Base-by-base conservation (phyloP, 495 filamentous ascomycete genomes). In the Daldinia concentrica region DNA sequence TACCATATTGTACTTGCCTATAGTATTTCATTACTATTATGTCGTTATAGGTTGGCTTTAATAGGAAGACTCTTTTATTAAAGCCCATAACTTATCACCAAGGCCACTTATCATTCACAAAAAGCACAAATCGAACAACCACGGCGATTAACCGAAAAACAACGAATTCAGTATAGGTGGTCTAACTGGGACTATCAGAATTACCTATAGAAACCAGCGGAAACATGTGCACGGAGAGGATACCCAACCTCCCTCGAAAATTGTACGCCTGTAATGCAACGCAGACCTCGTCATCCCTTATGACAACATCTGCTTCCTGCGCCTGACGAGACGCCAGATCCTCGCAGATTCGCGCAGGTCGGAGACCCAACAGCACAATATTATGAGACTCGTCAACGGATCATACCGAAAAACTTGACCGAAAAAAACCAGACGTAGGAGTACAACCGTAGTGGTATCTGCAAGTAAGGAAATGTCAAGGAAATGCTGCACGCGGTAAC, bases 201-300 rank as follows among this genome's bases (percentile, higher is more conserved):
- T 54, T 67, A 67, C 63, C 66, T 64, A 63, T 37, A 34, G 54
- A 62, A 69, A 62, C 12, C 55, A 52, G 34, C 14, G n/a, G 48
- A 62, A 36, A 27, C 17, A 59, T 39, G 37, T 64, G 32, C 59
- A 63, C 22, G 17, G 65, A 66, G 58, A 75, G 59, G 62, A 69
- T 67, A 71, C 26, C 66, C 56, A 69, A 65, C 64, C 58, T 50
- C 61, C 61, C 64, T 51, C 36, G 43, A 27, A 71, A 62, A 56
- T 71, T 77, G 57, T 76, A 71, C 76, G 76, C 73, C 79, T 63
- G 72, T 77, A 67, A 83, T 82, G 81, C 81, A 80, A 81, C 77
- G 75, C 62, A 79, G 77, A 81, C 77, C 76, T 83, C 82, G 76
- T 81, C 82, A 82, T 82, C 79, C 82, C 78, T 71, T 81, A 61